Base-by-base conservation (phyloP, 352 stramenopile genomes). In the Thalassiosira hispida region DNA sequence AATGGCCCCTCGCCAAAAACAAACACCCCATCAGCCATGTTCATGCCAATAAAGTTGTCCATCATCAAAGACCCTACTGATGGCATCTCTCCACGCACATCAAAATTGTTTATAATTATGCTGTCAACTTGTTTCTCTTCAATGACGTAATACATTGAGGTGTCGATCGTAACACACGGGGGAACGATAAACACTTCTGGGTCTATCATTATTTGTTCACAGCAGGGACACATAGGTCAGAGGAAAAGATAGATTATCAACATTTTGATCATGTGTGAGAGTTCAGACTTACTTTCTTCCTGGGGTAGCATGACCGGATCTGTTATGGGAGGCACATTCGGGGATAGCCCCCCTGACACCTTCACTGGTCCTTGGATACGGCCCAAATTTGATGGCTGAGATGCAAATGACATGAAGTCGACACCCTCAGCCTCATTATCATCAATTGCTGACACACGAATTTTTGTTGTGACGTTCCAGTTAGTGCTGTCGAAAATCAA, bases 381-480 rank as follows among this genome's bases (percentile, higher is more conserved):
- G 22, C 38, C 57, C 14, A 85, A 18, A 72, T 78, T 74, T 5
- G 71, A 78, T 47, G 77, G 77, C 44, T 85, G 72, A 46, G 61
- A 76, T 51, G 77, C 62, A 60, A 85, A 85, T 29, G 71, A 73
- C 1, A 85, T 25, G 9, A 71, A 74, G 44, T 85, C 73, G 20
- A 85, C 73, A 23, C 77, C 77, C 53, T 85, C 77, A 56, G 62
- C 60, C 2, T 73, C 52, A 25, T 67, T 46, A 62, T 85, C 77
- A 46, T 85, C 62, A 6, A 74, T 70, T 56, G 77, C 77, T 23
- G 72, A 61, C 31, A 85, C 77, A 7, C 29, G 18, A 23, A 85
- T 49, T 0, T 23, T 63, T 20, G 73, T 29, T 64, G 47, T 22
- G 42, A 47, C 2, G 25, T 42, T 38, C 77, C 77, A 85, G 52